Conservation (phyloP, 2,329 filamentous ascomycete species). For the Aspergillus versicolor region DNA sequence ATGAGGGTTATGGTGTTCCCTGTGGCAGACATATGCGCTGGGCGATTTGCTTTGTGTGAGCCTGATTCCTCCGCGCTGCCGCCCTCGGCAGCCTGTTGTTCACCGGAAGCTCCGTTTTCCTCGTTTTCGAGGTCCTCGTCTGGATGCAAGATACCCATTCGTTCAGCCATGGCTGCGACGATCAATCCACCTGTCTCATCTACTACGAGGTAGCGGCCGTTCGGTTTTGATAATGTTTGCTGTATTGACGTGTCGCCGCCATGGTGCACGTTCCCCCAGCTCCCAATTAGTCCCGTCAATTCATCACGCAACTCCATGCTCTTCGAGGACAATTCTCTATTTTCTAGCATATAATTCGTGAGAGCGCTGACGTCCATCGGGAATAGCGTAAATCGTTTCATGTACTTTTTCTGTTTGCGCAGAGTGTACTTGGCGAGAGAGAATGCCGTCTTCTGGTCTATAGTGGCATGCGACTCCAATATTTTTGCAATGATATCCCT, state of each 20-base stretch:
- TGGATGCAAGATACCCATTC: slow-evolving; percentile 76
- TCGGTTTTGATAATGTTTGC: slow-evolving; percentile 33
- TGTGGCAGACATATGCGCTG: slow-evolving; percentile 42
- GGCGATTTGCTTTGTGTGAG: slow-evolving; percentile 21
- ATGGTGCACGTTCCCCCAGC: slow-evolving; percentile 88
- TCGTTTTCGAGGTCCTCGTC: slow-evolving; percentile 26
- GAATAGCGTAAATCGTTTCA: slow-evolving; percentile 80
- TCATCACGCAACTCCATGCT: slow-evolving; percentile 88
- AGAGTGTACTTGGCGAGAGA: slow-evolving; percentile 95
- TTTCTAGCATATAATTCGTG: slow-evolving; percentile 72
- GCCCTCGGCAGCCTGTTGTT: not conserved
- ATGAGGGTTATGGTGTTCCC: slow-evolving; percentile 59
- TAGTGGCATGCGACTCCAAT: slow-evolving; percentile 79
- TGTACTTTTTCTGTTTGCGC: slow-evolving; percentile 89
- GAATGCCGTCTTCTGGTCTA: slow-evolving; percentile 93
- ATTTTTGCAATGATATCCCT: slow-evolving; percentile 92
- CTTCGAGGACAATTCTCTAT: slow-evolving; percentile 70
- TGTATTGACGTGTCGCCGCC: slow-evolving; percentile 44
- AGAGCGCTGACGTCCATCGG: slow-evolving; percentile 78
- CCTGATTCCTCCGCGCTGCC: slow-evolving; percentile 13
- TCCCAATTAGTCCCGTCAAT: slow-evolving; percentile 74
- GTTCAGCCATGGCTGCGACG: slow-evolving; percentile 80
- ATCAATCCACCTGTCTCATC: slow-evolving; percentile 85
- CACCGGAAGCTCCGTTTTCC: slow-evolving; percentile 15
- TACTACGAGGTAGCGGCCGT: slow-evolving; percentile 74